Percentiles rank a stretch among this genome's conserved stretches.
phyloP scores from a whole-genome alignment of 2,329 filamentous ascomycete genomes.

The Byssochlamys sp. region DNA sequence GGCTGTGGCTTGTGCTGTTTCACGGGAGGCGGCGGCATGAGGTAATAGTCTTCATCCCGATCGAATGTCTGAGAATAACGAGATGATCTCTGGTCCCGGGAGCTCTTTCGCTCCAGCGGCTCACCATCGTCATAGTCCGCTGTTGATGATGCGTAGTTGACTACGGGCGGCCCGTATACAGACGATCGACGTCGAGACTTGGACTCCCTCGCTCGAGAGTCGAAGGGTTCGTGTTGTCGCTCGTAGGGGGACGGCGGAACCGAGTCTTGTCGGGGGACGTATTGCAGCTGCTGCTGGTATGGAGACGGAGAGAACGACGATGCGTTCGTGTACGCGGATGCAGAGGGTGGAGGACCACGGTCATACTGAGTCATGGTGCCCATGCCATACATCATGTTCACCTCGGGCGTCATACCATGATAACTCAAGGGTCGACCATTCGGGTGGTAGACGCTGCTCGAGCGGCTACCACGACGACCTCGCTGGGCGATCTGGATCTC shows the following conservation, averaged over 20 bases:
- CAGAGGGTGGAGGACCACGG: constrained; percentile 28
- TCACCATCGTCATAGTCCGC: constrained; percentile 22
- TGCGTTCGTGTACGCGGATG: constrained; percentile 26
- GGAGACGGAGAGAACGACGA: constrained; percentile 22
- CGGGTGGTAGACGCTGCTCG: constrained; percentile 28
- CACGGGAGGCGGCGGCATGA: constrained; percentile 32
- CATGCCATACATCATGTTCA: constrained; percentile 21
- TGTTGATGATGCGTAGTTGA: constrained; percentile 23
- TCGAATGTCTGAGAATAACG: constrained; percentile 20
- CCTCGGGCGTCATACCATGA: constrained; percentile 26
- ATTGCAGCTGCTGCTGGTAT: constrained; percentile 19
- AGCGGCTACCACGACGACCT: constrained; percentile 20
- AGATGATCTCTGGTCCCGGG: constrained; percentile 21
- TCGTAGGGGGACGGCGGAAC: constrained; percentile 15
- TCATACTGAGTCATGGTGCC: constrained; percentile 22
- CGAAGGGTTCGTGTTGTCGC: constrained; percentile 23
- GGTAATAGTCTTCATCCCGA: constrained; percentile 33
- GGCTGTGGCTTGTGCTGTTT: constrained; percentile 18
- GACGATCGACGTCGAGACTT: constrained; percentile 23
- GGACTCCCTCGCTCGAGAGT: constrained; percentile 25
- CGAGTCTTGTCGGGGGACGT: constrained; percentile 20
- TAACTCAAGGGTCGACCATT: constrained; percentile 30
- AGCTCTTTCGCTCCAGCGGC: constrained; percentile 18
- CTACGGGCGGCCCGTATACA: constrained; percentile 24
- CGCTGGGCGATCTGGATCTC: constrained; percentile 23